phyloP scores from a whole-genome alignment of 768 basidiomycete genomes.

The Obba rivulosa region DNA sequence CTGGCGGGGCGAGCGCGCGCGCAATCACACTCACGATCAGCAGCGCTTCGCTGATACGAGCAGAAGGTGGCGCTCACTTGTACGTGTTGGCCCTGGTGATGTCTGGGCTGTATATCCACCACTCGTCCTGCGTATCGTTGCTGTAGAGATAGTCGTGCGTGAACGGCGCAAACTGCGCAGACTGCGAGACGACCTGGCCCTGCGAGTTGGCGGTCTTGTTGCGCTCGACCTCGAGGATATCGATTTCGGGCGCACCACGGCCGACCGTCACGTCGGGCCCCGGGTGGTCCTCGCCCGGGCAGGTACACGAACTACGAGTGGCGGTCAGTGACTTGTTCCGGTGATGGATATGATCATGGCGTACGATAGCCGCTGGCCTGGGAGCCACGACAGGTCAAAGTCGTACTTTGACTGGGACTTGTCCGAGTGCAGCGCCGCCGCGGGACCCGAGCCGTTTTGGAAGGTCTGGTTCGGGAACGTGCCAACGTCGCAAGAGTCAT shows the following conservation, averaged over 20 bases:
- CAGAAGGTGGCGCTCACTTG: constrained; percentile 18
- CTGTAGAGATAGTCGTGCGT: constrained; percentile 37
- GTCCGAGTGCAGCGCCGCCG: constrained; percentile 51
- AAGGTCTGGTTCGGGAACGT: constrained; percentile 49
- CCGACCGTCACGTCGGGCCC: constrained; percentile 52
- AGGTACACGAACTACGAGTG: constrained; percentile 63
- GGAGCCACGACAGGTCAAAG: constrained; percentile 63
- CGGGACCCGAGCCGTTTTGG: constrained; percentile 46
- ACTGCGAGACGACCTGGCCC: constrained; percentile 67
- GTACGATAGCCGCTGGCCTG: constrained; percentile 72
- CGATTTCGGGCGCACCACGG: constrained; percentile 78
- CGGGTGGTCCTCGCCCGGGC: constrained; percentile 70
- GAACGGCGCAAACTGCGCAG: constrained; percentile 66
- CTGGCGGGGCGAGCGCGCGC: constrained; percentile 12
- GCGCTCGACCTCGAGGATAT: constrained; percentile 72
- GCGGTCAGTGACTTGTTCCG: not conserved
- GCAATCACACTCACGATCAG: constrained; percentile 1
- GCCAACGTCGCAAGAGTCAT: constrained; percentile 53
- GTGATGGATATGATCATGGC: constrained; percentile 16
- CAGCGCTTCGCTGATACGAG: not conserved
- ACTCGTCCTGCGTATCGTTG: constrained; percentile 29
- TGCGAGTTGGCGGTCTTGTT: constrained; percentile 37
- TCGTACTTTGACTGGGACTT: constrained; percentile 48
- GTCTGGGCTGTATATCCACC: constrained; percentile 29
- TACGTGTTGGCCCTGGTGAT: constrained; percentile 33